Evolutionary conservation across 106 monocot species (phyloP), one percentile per base, ranked within the genome.

Genomic region (Amphibolis antarctica): DNA sequence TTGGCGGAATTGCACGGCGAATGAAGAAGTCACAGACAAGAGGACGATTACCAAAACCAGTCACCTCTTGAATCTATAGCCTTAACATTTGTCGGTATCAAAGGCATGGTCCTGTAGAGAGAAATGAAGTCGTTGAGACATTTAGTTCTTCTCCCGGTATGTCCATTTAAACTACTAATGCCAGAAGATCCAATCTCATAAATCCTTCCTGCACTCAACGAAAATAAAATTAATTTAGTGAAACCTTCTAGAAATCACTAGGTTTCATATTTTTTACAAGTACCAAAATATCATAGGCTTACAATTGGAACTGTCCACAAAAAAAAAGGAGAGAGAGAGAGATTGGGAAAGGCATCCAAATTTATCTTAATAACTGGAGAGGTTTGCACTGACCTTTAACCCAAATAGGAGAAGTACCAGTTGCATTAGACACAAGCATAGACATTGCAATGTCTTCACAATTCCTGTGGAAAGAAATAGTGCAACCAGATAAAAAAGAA

Each of bases 381-480:
- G 3, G 42, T 9, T 5, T 23, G 47, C 12, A 30, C 67, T 59
- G 57, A 84, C 88, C 88, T 79, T 77, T 74, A 12, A 85, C 88
- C 88, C 88, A 88, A 17, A 88, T 71, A 10, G 88, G 88, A 53
- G 88, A 74, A 58, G 76, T 70, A 46, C 63, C 68, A 47, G 79
- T 79, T 15, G 66, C 66, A 71, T 88, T 88, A 26, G 88, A 78
- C 43, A 88, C 74, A 28, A 88, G 81, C 11, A 88, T 55, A 53
- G 88, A 78, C 88, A 88, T 88, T 5, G 88, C 88, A 66, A 88
- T 81, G 27, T 88, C 88, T 64, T 87, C 87, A 61, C 87, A 94
- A 59, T 82, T 82, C 48, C 82, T 77, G 65, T 29, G 66, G 22
- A 12, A 49, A 64, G 9, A 63, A 30, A 5, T 21, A 28, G 14